Evolutionary conservation across 73 alveolate genomes (phyloP).

Genomic region (Tetrahymena elliotti): DNA sequence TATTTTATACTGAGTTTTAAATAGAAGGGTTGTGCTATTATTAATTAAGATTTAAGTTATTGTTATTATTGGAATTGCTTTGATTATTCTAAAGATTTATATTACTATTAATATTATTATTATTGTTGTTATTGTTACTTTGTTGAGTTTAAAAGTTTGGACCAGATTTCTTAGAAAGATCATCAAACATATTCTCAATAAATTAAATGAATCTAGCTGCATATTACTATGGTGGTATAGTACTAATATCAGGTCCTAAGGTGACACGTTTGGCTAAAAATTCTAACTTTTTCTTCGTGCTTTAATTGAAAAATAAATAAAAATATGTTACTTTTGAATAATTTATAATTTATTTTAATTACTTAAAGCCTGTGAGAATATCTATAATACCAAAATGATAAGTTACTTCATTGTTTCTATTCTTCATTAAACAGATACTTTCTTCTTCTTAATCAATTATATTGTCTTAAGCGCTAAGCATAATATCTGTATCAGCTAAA

Average conservation of each 20-base stretch:
- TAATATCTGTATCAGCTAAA: slow-evolving; percentile 6
- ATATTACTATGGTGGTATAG: slow-evolving; percentile 36
- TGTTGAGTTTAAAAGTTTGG: neutral
- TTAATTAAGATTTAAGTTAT: no score
- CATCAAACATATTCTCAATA: neutral
- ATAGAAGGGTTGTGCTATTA: neutral
- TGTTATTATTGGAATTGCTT: no score
- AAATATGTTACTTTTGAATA: no score
- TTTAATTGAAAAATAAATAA: slow-evolving; percentile 14
- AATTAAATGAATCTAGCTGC: slow-evolving; percentile 24
- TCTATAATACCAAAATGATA: slow-evolving; percentile 75
- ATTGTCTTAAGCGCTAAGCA: neutral
- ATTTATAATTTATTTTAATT: no score
- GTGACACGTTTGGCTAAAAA: slow-evolving; percentile 62
- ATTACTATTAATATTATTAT: neutral
- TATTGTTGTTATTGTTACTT: neutral
- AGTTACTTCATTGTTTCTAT: neutral
- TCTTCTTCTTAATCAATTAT: neutral
- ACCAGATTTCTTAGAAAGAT: neutral
- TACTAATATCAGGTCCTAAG: slow-evolving; percentile 49
- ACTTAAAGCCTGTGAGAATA: slow-evolving; percentile 57
- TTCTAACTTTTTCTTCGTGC: slow-evolving; percentile 79
- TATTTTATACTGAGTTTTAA: no score
- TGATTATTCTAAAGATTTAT: no score
- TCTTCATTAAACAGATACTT: neutral